phyloP scores from a whole-genome alignment of 257 asterid species.

The Fraxinus americana region DNA sequence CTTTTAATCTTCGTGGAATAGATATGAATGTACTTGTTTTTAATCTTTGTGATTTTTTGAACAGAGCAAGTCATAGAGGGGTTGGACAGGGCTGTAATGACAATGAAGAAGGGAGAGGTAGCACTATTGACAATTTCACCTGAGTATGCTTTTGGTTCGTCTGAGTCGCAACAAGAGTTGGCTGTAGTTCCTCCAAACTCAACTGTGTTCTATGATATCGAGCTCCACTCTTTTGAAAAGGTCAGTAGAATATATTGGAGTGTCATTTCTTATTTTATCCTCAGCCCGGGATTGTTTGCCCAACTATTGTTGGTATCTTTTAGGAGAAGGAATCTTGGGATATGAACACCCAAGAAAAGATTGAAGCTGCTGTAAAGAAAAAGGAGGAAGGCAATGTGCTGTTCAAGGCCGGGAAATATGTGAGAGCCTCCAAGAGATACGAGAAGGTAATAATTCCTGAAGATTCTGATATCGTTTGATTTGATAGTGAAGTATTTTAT shows the following conservation, averaged over 20 bases:
- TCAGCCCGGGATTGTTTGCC: neutral
- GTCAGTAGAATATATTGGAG: conserved; percentile 26
- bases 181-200: conserved; percentile 68
- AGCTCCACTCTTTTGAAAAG: conserved; percentile 69
- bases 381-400: conserved; percentile 73
- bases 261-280: neutral
- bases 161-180: conserved; percentile 54
- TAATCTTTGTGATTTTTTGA: neutral
- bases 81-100: conserved; percentile 54
- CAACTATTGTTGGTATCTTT: neutral
- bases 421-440: conserved; percentile 66
- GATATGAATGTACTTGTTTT: neutral
- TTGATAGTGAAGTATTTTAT: neutral
- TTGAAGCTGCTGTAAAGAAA: conserved; percentile 68
- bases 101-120: conserved; percentile 70
- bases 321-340: conserved; percentile 84
- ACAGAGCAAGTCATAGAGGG: conserved; percentile 75
- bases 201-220: conserved; percentile 55
- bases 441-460: conserved; percentile 47
- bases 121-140: conserved; percentile 56
- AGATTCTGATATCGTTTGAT: neutral
- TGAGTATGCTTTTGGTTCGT: conserved; percentile 67
- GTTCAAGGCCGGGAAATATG: conserved; percentile 63
- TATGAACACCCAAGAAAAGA: conserved; percentile 59
- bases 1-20: neutral